These are phyloP conservation scores for Xylariomycetidae sp. DNA, from an alignment of 2,329 filamentous ascomycete species.

Conservation along the genomic window DNA sequence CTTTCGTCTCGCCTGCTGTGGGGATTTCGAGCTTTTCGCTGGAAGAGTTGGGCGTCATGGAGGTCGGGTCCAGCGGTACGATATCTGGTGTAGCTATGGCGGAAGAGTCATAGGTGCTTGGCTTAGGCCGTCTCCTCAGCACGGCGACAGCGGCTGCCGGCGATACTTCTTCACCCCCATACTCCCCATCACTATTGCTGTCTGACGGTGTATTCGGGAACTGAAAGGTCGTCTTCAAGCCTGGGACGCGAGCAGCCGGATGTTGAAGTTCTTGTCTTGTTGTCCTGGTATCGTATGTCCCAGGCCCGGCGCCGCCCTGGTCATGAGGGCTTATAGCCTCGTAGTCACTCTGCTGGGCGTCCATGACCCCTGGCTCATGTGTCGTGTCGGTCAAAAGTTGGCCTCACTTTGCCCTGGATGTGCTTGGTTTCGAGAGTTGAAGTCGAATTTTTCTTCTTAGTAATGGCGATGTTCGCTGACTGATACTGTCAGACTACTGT, in stretches of 20 bases:
- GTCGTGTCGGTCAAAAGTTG: too few relatives aligned
- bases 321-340: too few relatives aligned
- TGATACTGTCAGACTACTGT: too few relatives aligned
- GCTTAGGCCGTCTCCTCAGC: slow-evolving; percentile 13
- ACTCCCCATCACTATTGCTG: slow-evolving; percentile 13
- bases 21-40: slow-evolving; percentile 7
- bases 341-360: too few relatives aligned
- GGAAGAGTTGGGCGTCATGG: slow-evolving; percentile 3
- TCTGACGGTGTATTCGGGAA: slow-evolving; percentile 13
- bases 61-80: slow-evolving; percentile 8
- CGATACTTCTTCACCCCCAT: slow-evolving; percentile 6
- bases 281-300: too few relatives aligned
- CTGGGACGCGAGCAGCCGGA: slow-evolving; percentile 11
- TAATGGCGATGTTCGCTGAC: too few relatives aligned
- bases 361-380: too few relatives aligned
- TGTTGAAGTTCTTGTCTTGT: too few relatives aligned
- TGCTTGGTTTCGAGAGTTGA: too few relatives aligned
- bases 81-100: slow-evolving; percentile 18
- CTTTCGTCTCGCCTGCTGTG: slow-evolving; percentile 2
- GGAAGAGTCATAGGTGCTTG: slow-evolving; percentile 19
- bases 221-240: slow-evolving; percentile 10
- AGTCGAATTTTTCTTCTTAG: too few relatives aligned
- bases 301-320: too few relatives aligned
- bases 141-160: slow-evolving; percentile 9
- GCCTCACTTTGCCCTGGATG: too few relatives aligned